Percentiles rank a stretch among this genome's conserved stretches.
Conservation (phyloP, 345 rosid species). For the Acer yangbiense region DNA sequence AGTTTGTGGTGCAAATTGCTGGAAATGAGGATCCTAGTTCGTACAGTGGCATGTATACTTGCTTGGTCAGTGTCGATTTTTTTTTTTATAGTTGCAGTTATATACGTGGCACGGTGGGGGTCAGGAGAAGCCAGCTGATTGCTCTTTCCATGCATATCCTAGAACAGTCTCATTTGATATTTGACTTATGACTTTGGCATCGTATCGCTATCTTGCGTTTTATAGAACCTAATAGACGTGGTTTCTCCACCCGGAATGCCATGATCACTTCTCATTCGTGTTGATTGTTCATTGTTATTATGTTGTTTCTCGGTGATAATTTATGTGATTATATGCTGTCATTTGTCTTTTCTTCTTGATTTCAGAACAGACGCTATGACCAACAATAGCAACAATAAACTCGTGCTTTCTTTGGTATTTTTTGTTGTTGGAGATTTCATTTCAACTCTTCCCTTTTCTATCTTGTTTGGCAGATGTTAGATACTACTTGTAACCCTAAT, state of each 20-base stretch:
- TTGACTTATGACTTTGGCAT: background rate
- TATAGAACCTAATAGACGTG: constrained; percentile 1
- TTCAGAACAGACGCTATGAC: background rate
- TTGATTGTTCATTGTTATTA: background rate
- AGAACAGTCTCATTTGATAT: background rate
- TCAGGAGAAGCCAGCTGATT: constrained; percentile 8
- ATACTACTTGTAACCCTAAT: background rate
- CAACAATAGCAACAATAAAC: background rate
- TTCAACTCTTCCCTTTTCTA: background rate
- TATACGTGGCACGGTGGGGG: constrained; percentile 10
- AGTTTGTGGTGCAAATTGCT: constrained; percentile 18
- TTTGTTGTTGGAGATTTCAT: background rate
- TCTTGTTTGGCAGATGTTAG: background rate
- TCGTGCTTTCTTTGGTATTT: background rate
- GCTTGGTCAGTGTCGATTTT: constrained; percentile 11
- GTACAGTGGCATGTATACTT: constrained; percentile 26
- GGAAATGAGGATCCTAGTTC: constrained; percentile 20
- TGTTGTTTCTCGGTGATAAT: background rate
- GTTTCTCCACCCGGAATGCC: background rate
- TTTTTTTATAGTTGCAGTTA: constrained; percentile 2
- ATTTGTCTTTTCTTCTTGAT: background rate
- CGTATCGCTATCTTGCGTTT: background rate
- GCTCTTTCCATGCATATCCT: background rate
- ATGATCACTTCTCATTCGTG: background rate
- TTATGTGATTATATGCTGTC: background rate